phyloP scores from a whole-genome alignment of 108 stramenopile species.

The Pseudonitzschia multiseries region DNA sequence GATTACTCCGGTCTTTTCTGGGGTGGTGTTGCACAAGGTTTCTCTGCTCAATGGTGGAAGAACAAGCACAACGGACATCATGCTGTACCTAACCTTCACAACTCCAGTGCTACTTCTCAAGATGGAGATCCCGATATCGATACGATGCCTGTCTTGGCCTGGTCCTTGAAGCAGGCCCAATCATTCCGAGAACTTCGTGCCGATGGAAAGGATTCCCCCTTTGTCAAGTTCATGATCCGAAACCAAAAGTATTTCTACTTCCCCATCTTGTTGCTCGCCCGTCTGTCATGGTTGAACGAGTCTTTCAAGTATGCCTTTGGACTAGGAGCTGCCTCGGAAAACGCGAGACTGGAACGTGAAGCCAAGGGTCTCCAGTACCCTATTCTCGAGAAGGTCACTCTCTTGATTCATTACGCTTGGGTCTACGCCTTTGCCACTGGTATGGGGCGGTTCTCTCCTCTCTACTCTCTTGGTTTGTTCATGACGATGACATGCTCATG shows the following conservation, averaged over 20 bases:
- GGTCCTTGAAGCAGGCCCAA: constrained; percentile 94
- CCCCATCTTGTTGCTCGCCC: constrained; percentile 94
- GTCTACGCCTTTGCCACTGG: constrained; percentile 67
- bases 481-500: constrained; percentile 80
- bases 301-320: constrained; percentile 91
- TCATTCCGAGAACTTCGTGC: constrained; percentile 70
- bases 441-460: constrained; percentile 72
- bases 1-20: constrained; percentile 91
- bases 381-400: constrained; percentile 66
- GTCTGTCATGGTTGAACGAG: constrained; percentile 95
- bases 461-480: constrained; percentile 64
- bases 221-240: constrained; percentile 82
- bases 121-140: constrained; percentile 97
- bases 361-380: constrained; percentile 82
- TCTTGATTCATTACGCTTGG: constrained; percentile 86
- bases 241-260: constrained; percentile 94
- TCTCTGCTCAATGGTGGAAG: constrained; percentile 95
- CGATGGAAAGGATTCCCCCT: constrained; percentile 73
- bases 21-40: constrained; percentile 96
- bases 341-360: constrained; percentile 81
- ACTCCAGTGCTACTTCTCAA: constrained; percentile 64
- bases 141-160: constrained; percentile 98
- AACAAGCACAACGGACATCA: constrained; percentile 99
- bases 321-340: constrained; percentile 80
- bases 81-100: constrained; percentile 97